These are phyloP conservation scores for Suhomyces chickasaworum DNA, from an alignment of 1,139 yeast species.

Conservation along the genomic window DNA sequence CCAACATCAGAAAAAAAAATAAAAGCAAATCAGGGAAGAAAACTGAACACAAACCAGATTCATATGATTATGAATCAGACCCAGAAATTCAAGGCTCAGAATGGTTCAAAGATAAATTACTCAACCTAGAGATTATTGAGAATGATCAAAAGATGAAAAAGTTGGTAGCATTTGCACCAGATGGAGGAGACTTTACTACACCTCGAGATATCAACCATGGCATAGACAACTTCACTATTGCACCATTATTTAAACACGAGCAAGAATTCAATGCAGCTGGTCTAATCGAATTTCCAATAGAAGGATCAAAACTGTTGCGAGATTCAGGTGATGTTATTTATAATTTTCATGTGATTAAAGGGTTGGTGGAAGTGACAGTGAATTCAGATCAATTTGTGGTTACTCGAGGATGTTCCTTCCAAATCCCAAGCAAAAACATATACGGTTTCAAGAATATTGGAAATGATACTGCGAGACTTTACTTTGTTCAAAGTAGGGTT, in stretches of 20 bases:
- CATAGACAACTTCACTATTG: constrained; percentile 62
- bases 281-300: constrained; percentile 64
- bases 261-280: constrained; percentile 77
- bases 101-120: constrained; percentile 55
- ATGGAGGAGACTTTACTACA: constrained; percentile 50
- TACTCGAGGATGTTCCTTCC: constrained; percentile 75
- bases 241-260: constrained; percentile 68
- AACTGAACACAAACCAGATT: constrained; percentile 15
- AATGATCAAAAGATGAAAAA: constrained; percentile 48
- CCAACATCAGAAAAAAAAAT: constrained; percentile 14
- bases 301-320: constrained; percentile 63
- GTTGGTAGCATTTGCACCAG: constrained; percentile 70
- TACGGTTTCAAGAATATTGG: constrained; percentile 68
- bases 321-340: constrained; percentile 69
- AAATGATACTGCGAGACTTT: constrained; percentile 57
- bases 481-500: constrained; percentile 69
- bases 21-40: constrained; percentile 19
- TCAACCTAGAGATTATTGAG: constrained; percentile 55
- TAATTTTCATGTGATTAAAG: constrained; percentile 73
- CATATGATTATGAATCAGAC: constrained; percentile 40
- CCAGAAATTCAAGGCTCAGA: constrained; percentile 52
- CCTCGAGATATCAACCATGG: constrained; percentile 35
- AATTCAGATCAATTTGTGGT: constrained; percentile 63
- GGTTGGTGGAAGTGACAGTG: constrained; percentile 68
- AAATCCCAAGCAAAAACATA: constrained; percentile 74